A percentile compares a stretch with the other conserved stretches of the same genome.
Evolutionary conservation across 2,329 filamentous ascomycete genomes (phyloP).

Genomic region (Beauveria varroae): DNA sequence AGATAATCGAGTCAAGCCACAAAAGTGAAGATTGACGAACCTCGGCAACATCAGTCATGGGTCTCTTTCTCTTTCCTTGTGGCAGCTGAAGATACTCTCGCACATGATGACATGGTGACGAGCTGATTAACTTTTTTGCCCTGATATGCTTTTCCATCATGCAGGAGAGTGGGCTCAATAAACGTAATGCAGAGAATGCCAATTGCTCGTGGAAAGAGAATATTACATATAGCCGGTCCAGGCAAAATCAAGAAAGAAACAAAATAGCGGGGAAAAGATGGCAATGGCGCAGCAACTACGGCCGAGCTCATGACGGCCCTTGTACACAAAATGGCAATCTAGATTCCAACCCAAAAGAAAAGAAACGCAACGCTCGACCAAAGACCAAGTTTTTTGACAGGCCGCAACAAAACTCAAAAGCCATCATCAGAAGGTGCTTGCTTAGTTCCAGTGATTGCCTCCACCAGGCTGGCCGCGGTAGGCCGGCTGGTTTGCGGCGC

Average conservation of each 20-base stretch:
- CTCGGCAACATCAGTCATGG: background rate
- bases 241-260: background rate
- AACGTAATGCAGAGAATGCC: background rate
- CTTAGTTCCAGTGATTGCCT: slow-evolving; percentile 3
- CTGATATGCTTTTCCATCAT: background rate
- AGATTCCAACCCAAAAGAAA: background rate
- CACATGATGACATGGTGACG: background rate
- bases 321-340: background rate
- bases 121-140: no score
- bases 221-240: background rate
- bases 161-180: background rate
- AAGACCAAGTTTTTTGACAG: background rate
- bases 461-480: slow-evolving; percentile 7
- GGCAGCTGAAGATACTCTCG: background rate
- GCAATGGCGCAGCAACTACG: background rate
- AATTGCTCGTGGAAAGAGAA: background rate
- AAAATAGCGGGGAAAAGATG: background rate
- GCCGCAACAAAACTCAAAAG: background rate
- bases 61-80: background rate
- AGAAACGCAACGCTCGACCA: background rate
- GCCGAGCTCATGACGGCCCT: slow-evolving; percentile 7
- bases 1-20: background rate
- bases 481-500: slow-evolving; percentile 1
- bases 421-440: background rate
- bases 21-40: background rate